Evolutionary conservation across 495 filamentous ascomycete genomes (phyloP).

Genomic region (Podospora didyma): DNA sequence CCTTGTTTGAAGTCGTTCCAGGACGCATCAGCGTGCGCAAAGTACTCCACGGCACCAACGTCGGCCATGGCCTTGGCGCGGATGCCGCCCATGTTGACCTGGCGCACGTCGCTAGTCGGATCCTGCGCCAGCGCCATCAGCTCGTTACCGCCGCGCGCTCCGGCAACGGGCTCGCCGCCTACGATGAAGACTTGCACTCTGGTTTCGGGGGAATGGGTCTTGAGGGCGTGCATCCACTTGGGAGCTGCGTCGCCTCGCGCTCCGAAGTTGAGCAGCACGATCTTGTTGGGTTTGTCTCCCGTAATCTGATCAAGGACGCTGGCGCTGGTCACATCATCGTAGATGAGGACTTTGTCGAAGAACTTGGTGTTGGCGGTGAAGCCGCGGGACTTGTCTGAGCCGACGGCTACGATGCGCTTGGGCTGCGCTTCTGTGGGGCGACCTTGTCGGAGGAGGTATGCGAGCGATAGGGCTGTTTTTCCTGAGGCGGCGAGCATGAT

Average conservation of each 20-base stretch:
- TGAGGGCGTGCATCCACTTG: constrained; percentile 33
- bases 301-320: constrained; percentile 14
- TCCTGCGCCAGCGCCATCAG: constrained; percentile 4
- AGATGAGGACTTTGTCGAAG: constrained; percentile 33
- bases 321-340: constrained; percentile 24
- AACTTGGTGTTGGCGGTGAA: constrained; percentile 30
- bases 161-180: constrained; percentile 26
- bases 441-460: constrained; percentile 29
- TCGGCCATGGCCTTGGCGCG: constrained; percentile 32
- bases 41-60: constrained; percentile 31
- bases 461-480: constrained; percentile 46
- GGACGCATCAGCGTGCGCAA: constrained; percentile 13
- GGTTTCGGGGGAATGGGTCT: constrained; percentile 17
- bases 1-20: constrained; percentile 35
- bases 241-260: constrained; percentile 34
- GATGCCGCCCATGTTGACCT: constrained; percentile 43
- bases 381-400: constrained; percentile 25
- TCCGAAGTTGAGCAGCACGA: constrained; percentile 53
- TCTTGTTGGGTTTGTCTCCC: constrained; percentile 22
- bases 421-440: constrained; percentile 20
- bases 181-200: constrained; percentile 38
- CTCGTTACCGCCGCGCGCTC: constrained; percentile 22
- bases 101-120: constrained; percentile 20
- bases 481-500: constrained; percentile 44
- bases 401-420: constrained; percentile 31